These are phyloP conservation scores for Trypethelium eluteriae DNA, from an alignment of 495 filamentous ascomycete genomes.

Conservation along the genomic window DNA sequence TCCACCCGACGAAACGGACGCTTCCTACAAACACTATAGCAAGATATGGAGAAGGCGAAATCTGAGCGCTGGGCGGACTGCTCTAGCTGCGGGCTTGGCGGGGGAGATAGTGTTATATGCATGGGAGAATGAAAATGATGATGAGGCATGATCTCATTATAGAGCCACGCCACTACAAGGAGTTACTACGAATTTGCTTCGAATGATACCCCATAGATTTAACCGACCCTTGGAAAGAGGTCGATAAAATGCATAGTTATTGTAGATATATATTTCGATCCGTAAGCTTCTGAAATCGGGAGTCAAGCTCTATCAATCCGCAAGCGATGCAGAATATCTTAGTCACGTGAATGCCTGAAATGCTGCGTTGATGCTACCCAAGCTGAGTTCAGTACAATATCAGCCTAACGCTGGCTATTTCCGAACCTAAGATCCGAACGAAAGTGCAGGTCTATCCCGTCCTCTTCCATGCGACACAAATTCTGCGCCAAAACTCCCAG, in stretches of 20 bases:
- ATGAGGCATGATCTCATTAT: background rate
- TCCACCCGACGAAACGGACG: background rate
- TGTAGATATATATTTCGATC: too few species aligned
- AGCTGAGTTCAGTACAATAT: background rate
- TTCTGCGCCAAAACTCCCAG: background rate
- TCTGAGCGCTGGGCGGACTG: background rate
- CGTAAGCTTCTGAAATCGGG: too few species aligned
- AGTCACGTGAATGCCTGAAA: background rate
- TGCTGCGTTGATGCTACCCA: background rate
- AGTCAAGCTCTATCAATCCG: too few species aligned
- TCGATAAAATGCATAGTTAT: too few species aligned
- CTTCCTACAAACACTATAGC: background rate
- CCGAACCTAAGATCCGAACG: background rate
- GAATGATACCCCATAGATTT: too few species aligned
- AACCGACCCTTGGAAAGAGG: too few species aligned
- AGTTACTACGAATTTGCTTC: background rate
- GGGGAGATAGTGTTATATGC: background rate
- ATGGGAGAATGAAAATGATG: background rate
- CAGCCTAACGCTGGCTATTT: background rate
- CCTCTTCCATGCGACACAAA: background rate
- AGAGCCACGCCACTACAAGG: background rate
- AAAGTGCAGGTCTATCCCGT: background rate
- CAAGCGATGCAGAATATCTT: too few species aligned
- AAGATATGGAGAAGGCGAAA: background rate
- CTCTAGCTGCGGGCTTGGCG: background rate